Evolutionary conservation across 768 basidiomycete species (phyloP).

Genomic region (Rhizopogon salebrosus): DNA sequence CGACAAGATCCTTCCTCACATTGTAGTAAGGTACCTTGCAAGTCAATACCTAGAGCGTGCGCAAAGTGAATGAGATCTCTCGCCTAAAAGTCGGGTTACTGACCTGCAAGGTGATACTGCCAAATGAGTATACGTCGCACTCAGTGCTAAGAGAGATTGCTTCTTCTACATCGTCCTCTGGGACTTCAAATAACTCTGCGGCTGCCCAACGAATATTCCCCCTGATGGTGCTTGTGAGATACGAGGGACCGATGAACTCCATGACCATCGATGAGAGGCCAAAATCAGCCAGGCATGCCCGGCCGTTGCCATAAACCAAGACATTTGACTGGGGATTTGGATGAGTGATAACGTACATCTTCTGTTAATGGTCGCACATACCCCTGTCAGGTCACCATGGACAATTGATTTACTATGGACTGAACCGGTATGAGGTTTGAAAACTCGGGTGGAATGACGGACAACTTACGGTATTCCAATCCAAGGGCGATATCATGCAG

Average conservation of each 20-base stretch:
- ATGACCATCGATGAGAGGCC: constrained; percentile 35
- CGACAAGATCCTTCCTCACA: constrained; percentile 1
- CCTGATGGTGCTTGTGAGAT: constrained; percentile 3
- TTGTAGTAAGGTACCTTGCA: constrained; percentile 1
- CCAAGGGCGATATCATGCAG: constrained; percentile 36
- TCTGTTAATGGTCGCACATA: neutral
- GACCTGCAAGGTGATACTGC: constrained; percentile 29
- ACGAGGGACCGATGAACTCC: constrained; percentile 24
- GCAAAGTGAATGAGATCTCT: constrained; percentile 4
- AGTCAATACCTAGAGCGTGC: neutral
- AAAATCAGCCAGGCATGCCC: constrained; percentile 37
- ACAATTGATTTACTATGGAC: neutral
- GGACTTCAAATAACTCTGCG: constrained; percentile 25
- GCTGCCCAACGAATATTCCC: constrained; percentile 43
- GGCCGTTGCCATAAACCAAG: constrained; percentile 33
- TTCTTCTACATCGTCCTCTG: neutral
- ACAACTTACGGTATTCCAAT: constrained; percentile 30
- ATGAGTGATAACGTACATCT: neutral
- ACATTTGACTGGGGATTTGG: neutral
- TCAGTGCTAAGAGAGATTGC: constrained; percentile 10
- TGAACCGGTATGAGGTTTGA: neutral
- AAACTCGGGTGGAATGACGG: neutral
- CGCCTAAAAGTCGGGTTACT: constrained; percentile 16
- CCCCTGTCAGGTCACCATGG: constrained; percentile 5
- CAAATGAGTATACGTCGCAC: constrained; percentile 42